phyloP scores from a whole-genome alignment of 306 rosid species.

The Quercus glauca region DNA sequence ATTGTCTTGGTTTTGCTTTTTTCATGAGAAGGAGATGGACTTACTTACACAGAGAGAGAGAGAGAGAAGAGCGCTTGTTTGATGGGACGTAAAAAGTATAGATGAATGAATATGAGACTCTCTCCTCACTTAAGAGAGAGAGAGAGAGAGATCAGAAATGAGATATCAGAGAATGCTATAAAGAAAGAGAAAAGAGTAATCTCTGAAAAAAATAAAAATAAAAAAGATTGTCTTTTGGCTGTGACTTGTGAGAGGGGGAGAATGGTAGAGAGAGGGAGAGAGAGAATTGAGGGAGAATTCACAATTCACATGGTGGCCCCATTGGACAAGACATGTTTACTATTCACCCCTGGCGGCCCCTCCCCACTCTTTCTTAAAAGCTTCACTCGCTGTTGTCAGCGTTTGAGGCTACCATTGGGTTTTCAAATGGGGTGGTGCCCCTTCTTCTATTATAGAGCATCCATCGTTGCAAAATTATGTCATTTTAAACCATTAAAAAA shows the following conservation, averaged over 20 bases:
- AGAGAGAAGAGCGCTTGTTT: constrained; percentile 21
- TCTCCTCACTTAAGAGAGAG: not conserved
- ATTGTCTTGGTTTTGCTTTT: not conserved
- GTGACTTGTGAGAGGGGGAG: not conserved
- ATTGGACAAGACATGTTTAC: constrained; percentile 38
- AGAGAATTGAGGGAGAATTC: constrained; percentile 13
- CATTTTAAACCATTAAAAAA: too few species aligned
- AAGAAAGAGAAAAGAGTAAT: not conserved
- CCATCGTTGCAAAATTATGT: accelerated
- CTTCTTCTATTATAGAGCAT: too few species aligned
- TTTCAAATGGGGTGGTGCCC: not conserved
- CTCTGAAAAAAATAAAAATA: not conserved
- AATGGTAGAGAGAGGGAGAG: not conserved
- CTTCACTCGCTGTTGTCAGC: not conserved
- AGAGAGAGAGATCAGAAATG: not conserved
- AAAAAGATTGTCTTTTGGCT: not conserved
- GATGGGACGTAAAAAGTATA: constrained; percentile 81
- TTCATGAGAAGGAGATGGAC: constrained; percentile 8
- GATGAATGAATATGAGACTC: constrained; percentile 52
- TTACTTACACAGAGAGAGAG: constrained; percentile 1
- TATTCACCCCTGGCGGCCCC: constrained; percentile 30
- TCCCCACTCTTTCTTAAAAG: constrained; percentile 10
- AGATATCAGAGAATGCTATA: not conserved
- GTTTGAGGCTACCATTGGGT: not conserved
- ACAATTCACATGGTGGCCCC: constrained; percentile 70